Base-by-base conservation (phyloP, 2,329 filamentous ascomycete species). In the Aspergillus costaricaensis region DNA sequence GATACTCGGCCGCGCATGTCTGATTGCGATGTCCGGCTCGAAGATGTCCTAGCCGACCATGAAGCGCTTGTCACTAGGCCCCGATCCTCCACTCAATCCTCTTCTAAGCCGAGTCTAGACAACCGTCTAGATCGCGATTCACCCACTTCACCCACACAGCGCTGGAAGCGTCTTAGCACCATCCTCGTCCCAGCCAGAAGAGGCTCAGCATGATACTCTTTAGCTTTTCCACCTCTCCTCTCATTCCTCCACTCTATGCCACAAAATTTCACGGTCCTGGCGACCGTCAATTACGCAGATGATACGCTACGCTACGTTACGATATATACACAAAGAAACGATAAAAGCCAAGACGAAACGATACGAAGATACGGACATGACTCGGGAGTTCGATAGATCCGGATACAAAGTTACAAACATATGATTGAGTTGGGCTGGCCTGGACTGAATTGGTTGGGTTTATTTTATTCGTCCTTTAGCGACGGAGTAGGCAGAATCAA, bases 1-100 rank as follows among this genome's bases (percentile, higher is more conserved):
- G 69, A 73, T 47, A 67, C 67, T 21, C 66, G 72, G 30, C 66
- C 68, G 14, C 72, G 71, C 55, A 72, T 76, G 32, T 77, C 76
- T 48, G 70, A 76, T 57, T 74, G 71, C 19, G 77, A 79, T 58
- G 77, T 79, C 51, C 75, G 75, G 7, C 74, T 80, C 2, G 77
- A 79, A 60, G 77, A 80, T 53, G 76, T 80, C 61, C 72, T 80
- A 17, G 77, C 74, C 59, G 72, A 75, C 52, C 73, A 77, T 55
- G 73, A 78, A 67, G 73, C 76, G 50, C 67, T 72, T 61, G 64
- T 72, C 67, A 67, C 70, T 62, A 67, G 76, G 55, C 68, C 71
- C 19, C 69, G 74, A 59, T 75, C 75, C 43, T 73, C 74, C 14
- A 72, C 77, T 39, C 66, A 74, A 58, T 74, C 70, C 12, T 78